Evolutionary conservation across 176 grass and related monocot genomes (phyloP).

Genomic region (Neostapfia colusana): DNA sequence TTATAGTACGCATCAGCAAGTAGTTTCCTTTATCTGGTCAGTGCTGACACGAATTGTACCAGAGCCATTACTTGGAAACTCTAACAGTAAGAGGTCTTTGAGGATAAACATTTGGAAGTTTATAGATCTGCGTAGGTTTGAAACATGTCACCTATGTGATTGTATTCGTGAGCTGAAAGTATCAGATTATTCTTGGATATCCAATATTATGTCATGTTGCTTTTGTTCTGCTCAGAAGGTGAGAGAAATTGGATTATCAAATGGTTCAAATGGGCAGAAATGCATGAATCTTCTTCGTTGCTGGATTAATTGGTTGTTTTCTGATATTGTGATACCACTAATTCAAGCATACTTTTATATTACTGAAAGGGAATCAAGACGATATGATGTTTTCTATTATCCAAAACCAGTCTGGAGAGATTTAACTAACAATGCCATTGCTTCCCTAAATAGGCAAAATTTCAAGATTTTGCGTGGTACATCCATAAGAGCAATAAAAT

Average conservation of each 20-base stretch:
- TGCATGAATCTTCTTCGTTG: constrained; percentile 56
- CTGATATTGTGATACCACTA: constrained; percentile 66
- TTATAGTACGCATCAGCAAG: constrained; percentile 69
- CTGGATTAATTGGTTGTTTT: constrained; percentile 93
- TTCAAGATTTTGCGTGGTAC: constrained; percentile 42
- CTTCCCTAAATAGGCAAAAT: constrained; percentile 49
- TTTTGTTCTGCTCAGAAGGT: constrained; percentile 43
- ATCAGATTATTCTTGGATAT: constrained; percentile 68
- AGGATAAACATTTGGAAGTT: constrained; percentile 86
- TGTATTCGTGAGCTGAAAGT: constrained; percentile 64
- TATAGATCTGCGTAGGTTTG: constrained; percentile 57
- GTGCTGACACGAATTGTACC: constrained; percentile 70
- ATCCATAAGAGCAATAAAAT: constrained; percentile 38
- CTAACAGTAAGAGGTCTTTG: constrained; percentile 62
- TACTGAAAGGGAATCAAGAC: constrained; percentile 77
- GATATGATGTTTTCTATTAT: constrained; percentile 92
- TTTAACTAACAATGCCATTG: constrained; percentile 51
- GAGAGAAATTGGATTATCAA: constrained; percentile 32
- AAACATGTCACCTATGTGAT: constrained; percentile 59
- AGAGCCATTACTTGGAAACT: constrained; percentile 63
- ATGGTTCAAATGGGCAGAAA: constrained; percentile 33
- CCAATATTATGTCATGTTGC: constrained; percentile 58
- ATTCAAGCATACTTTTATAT: constrained; percentile 77
- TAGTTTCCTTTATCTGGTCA: constrained; percentile 82
- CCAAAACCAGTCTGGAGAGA: constrained; percentile 69